Base-by-base conservation (phyloP, 2,329 filamentous ascomycete species). In the Venturia effusa region DNA sequence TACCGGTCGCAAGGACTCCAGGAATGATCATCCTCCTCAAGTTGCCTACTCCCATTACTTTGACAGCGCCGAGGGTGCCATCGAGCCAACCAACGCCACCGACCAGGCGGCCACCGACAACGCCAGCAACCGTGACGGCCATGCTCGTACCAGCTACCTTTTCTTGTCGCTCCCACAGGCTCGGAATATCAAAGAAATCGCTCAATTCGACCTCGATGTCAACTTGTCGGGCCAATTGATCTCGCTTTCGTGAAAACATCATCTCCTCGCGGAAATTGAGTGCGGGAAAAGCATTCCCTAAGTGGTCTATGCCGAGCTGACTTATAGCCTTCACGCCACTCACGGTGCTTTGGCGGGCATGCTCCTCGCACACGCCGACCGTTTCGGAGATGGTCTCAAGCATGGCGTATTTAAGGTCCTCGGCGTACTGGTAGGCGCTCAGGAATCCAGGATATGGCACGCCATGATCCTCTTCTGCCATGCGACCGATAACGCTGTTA, bases 101-200 rank as follows among this genome's bases (percentile, higher is more conserved):
- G 45, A 99, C 79, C 71, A 94, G 81, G 59, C 91, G 84, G 60
- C 88, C 85, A 64, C 93, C 91, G 4, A 97, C 80, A 1, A 96
- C 90, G 64, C 91, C 92, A 11, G 89, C 89, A 41, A 96, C 84
- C 1, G 94, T 99, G 71, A 99, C 82, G 6, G 93, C 94, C 88
- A 99, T 92, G 67, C 94, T 89, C 3, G 92, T 95, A 45, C 93
- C 91, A 6, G 93, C 92, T 64, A 95, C 82, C 81, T 97, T 99
- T 76, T 99, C 94, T 74, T 97, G 93, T 63, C 87, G 84, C 71
- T 97, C 91, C 78, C 96, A 83, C 6, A 97, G 77, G 13, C 86
- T 89, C 22, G 86, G 82, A 74, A 92, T 81, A 74, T 99, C 94
- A 70, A 99, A 90, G 80, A 99, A 97, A 77, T 99, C 94, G 83